These are phyloP conservation scores for Metschnikowia noctiluminum DNA, from an alignment of 805 yeast species.

Conservation along the genomic window DNA sequence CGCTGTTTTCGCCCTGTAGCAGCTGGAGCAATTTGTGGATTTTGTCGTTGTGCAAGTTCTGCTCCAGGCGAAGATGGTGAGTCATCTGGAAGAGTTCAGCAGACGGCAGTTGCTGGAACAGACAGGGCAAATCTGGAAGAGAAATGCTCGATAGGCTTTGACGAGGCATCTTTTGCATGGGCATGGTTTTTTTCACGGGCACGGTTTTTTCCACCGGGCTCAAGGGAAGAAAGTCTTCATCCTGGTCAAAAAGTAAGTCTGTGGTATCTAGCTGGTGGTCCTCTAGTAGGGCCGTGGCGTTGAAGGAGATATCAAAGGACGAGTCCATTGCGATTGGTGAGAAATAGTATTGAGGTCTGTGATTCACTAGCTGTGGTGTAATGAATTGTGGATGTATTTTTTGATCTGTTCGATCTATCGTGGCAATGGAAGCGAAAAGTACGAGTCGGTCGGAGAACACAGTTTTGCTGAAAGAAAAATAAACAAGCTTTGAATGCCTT, in stretches of 20 bases:
- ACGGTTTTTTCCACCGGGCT: conserved; percentile 13
- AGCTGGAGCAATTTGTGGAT: conserved; percentile 37
- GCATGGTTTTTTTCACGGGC: conserved; percentile 5
- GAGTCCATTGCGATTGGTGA: conserved; percentile 8
- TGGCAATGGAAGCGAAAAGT: too few relatives aligned
- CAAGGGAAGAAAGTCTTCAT: conserved; percentile 3
- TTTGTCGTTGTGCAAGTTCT: conserved; percentile 31
- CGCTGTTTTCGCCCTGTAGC: conserved; percentile 26
- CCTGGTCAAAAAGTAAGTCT: conserved; percentile 10
- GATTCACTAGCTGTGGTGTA: neutral
- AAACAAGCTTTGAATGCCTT: neutral
- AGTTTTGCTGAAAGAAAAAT: neutral
- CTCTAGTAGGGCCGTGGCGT: conserved; percentile 18
- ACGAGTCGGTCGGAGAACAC: neutral
- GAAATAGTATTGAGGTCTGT: neutral
- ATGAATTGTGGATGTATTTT: neutral
- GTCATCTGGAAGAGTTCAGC: conserved; percentile 35
- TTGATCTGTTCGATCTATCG: too few relatives aligned
- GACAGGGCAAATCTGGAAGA: conserved; percentile 16
- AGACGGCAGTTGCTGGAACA: conserved; percentile 14
- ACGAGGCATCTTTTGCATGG: neutral
- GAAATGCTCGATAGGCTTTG: conserved; percentile 11
- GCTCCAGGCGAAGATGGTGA: conserved; percentile 21
- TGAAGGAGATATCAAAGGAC: conserved; percentile 18
- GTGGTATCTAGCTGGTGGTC: conserved; percentile 13